Base-by-base conservation (phyloP, 1,284 basidiomycete genomes). In the Rhodotorula sp. region DNA sequence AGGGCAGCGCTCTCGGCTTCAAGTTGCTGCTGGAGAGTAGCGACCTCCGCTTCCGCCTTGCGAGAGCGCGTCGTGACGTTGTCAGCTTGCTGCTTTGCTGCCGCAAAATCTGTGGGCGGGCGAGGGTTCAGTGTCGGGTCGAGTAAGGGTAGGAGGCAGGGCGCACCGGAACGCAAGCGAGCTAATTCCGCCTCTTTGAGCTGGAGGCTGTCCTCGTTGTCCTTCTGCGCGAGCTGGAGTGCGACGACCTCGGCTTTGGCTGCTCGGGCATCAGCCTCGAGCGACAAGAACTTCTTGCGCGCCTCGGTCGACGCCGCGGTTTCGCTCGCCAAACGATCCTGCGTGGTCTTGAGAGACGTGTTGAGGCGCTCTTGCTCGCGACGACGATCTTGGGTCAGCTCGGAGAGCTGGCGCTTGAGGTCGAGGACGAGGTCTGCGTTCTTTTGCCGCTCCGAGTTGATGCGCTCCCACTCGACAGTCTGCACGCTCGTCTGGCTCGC, bases 321-420 rank as follows among this genome's bases (percentile, higher is more conserved):
- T 55, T 95, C 82, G 2, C 88, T 84, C 8, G 90, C 87, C 24
- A 94, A 85, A 77, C 93, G 90, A 70, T 90, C 89, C 0, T 91
- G 89, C 20, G 93, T 89, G 73, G 91, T 86, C 68, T 92, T 88
- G 76, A 93, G 91, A 29, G 90, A 88, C 62, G 84, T 81, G 32
- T 86, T 84, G 61, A 93, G 83, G 24, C 87, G 84, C 69, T 87
- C 85, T 72, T 89, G 87, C 76, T 90, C 90, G 78, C 73, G 62
- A 3, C 66, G 70, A 47, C 69, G 52, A 44, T 74, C 72, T 44
- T 74, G 67, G 39, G 32, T 30, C 4, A 62, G n/a, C 47, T 74
- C 73, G 22, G 59, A 39, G 4, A 73, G 53, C 48, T 68, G 52
- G 0, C 67, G 44, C 46, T 65, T 61, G 30, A 73, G 56, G 24